These are phyloP conservation scores for Sphagnum fallax DNA, from an alignment of 228 moss, liverwort and hornwort genomes.

Conservation along the genomic window DNA sequence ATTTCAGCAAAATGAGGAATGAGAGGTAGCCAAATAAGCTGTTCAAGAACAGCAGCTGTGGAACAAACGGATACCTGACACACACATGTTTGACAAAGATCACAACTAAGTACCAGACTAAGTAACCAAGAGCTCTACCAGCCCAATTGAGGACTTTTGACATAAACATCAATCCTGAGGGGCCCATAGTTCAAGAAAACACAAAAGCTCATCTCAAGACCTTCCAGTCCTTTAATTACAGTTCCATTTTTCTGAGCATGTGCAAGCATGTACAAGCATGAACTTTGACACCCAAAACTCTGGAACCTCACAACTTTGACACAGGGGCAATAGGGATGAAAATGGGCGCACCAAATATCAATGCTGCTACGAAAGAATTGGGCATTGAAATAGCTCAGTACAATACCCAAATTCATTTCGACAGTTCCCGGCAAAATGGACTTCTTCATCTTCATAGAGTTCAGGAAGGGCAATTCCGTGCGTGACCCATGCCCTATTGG, in stretches of 20 bases:
- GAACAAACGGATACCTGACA: slow-evolving; percentile 89
- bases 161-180: no score
- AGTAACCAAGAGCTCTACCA: no score
- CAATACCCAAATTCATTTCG: slow-evolving; percentile 90
- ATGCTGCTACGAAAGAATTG: slow-evolving; percentile 61
- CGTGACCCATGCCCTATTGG: slow-evolving; percentile 96
- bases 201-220: no score
- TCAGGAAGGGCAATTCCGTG: slow-evolving; percentile 66
- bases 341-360: slow-evolving; percentile 52
- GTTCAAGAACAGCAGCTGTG: slow-evolving; percentile 77
- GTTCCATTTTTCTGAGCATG: no score
- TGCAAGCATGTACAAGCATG: no score
- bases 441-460: slow-evolving; percentile 99
- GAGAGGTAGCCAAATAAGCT: slow-evolving; percentile 87
- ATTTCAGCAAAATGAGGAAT: slow-evolving; percentile 77
- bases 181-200: no score
- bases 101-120: no score
- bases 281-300: no score
- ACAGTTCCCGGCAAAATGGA: slow-evolving; percentile 78
- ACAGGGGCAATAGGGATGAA: no score
- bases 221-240: no score
- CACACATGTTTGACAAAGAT: background rate
- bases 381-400: slow-evolving; percentile 85
- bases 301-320: no score
- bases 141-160: no score